Conservation (phyloP, 176 grass and related monocot genomes). For the Avena atlantica region DNA sequence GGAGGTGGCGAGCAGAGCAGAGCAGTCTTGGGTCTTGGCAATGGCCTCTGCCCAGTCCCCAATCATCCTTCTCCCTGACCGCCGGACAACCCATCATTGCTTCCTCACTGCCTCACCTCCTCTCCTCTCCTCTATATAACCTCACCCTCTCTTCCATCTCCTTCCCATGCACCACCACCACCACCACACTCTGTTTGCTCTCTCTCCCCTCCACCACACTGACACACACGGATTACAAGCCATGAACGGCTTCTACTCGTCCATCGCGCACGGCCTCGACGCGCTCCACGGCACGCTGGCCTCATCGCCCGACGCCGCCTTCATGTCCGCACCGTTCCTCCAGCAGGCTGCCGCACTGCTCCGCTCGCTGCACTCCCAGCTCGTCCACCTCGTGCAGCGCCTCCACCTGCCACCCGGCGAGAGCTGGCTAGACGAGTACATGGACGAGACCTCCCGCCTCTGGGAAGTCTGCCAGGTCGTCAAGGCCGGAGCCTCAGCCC, state of each 20-base stretch:
- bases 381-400: constrained; percentile 56
- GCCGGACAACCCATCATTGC: constrained; percentile 79
- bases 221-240: not conserved
- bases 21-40: not conserved
- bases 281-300: constrained; percentile 42
- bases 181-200: not conserved
- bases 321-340: constrained; percentile 61
- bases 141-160: constrained; percentile 9
- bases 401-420: constrained; percentile 72
- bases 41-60: constrained; percentile 42
- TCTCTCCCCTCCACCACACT: not conserved
- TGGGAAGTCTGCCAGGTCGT: constrained; percentile 70
- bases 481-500: constrained; percentile 51
- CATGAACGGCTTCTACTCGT: constrained; percentile 65
- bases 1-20: not conserved
- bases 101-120: not conserved
- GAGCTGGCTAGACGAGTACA: constrained; percentile 85
- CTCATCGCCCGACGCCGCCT: constrained; percentile 26
- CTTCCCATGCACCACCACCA: constrained; percentile 5
- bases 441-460: constrained; percentile 79
- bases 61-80: constrained; percentile 73
- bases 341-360: constrained; percentile 51
- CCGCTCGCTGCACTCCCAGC: constrained; percentile 60
- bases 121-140: constrained; percentile 23
- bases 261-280: constrained; percentile 59